A percentile compares a stretch with the other conserved stretches of the same genome.
These are phyloP conservation scores for Nitzschia sp. DNA, from an alignment of 108 stramenopile species.

Conservation along the genomic window DNA sequence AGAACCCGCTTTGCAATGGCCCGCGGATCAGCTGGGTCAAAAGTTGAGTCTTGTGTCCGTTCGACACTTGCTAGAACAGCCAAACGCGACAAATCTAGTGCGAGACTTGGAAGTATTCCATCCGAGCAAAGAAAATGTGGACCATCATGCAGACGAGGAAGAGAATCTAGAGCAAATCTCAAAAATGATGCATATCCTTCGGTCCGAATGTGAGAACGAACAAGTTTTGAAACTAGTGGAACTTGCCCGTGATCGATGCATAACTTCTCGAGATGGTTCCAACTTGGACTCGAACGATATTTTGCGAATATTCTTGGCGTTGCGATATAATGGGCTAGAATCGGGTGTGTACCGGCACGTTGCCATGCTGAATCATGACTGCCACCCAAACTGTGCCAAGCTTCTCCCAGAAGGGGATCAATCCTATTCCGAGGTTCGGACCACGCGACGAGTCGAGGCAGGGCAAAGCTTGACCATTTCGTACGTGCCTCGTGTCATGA, in stretches of 20 bases:
- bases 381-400: constrained; percentile 82
- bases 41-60: constrained; percentile 67
- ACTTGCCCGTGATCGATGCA: constrained; percentile 29
- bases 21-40: constrained; percentile 60
- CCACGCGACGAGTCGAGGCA: constrained; percentile 56
- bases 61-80: constrained; percentile 42
- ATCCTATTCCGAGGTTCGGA: constrained; percentile 77
- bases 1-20: constrained; percentile 66
- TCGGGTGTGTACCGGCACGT: constrained; percentile 75
- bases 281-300: constrained; percentile 46
- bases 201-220: constrained; percentile 25
- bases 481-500: constrained; percentile 68
- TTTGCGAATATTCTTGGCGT: constrained; percentile 56
- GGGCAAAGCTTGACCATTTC: constrained; percentile 79
- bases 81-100: constrained; percentile 43
- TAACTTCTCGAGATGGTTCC: constrained; percentile 49
- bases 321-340: constrained; percentile 85
- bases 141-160: constrained; percentile 34
- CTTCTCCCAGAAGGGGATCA: constrained; percentile 44
- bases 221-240: constrained; percentile 38
- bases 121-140: constrained; percentile 68
- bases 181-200: constrained; percentile 49
- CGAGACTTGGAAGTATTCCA: constrained; percentile 69
- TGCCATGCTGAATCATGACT: constrained; percentile 82
- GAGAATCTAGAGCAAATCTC: constrained; percentile 48